A percentile compares a stretch with the other conserved stretches of the same genome.
Evolutionary conservation across 352 stramenopile species (phyloP).

Genomic region (Phytophthora chlamydospora): DNA sequence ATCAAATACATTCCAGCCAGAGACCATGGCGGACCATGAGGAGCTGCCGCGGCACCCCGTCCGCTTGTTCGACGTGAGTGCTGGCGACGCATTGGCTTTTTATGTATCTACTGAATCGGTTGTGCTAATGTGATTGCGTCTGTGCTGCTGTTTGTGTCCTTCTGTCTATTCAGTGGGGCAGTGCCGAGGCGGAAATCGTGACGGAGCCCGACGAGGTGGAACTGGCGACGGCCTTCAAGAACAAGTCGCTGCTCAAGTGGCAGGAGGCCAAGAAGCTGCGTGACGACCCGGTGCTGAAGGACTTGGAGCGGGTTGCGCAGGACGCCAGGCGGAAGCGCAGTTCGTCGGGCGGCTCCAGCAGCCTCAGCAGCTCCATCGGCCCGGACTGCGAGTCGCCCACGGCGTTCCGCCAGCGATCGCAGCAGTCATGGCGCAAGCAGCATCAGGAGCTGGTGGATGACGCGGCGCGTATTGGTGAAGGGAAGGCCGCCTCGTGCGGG

Average conservation of each 20-base stretch:
- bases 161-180: slow-evolving; percentile 16
- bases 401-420: slow-evolving; percentile 60
- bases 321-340: slow-evolving; percentile 30
- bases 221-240: slow-evolving; percentile 53
- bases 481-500: not conserved
- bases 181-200: slow-evolving; percentile 16
- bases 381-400: slow-evolving; percentile 10
- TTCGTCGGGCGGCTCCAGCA: slow-evolving; percentile 11
- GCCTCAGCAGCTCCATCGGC: slow-evolving; percentile 15
- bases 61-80: slow-evolving; percentile 35
- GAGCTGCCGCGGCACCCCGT: slow-evolving; percentile 26
- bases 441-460: slow-evolving; percentile 46
- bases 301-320: slow-evolving; percentile 35
- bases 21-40: slow-evolving; percentile 9
- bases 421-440: slow-evolving; percentile 70
- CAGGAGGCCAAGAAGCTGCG: slow-evolving; percentile 51
- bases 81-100: not conserved
- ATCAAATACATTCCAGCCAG: not conserved
- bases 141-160: slow-evolving; percentile 1
- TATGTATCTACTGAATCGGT: not conserved
- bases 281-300: slow-evolving; percentile 46
- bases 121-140: slow-evolving; percentile 3
- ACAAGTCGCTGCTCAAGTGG: slow-evolving; percentile 51
- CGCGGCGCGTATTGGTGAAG: slow-evolving; percentile 31
- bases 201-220: slow-evolving; percentile 42